A percentile compares a stretch with the other conserved stretches of the same genome.
phyloP scores from a whole-genome alignment of 352 stramenopile species.

The Pythium grandisporangium region DNA sequence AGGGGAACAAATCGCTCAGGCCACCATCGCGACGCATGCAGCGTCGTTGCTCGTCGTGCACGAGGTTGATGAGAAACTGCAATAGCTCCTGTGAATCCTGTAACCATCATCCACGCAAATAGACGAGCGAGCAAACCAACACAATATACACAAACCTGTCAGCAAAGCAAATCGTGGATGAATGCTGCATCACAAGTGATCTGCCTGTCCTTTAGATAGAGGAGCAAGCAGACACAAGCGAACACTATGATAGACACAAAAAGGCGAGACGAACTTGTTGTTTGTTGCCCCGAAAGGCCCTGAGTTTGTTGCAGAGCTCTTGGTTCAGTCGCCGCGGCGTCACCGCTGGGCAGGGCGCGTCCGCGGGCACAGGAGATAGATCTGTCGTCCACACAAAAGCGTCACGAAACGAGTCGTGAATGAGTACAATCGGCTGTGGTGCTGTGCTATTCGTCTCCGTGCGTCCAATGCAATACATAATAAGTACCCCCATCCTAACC shows the following conservation, averaged over 20 bases:
- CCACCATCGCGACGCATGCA: conserved; percentile 41
- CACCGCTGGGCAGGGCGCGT: conserved; percentile 18
- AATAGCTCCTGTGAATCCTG: conserved; percentile 81
- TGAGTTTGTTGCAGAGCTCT: conserved; percentile 45
- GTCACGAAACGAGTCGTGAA: too few species aligned
- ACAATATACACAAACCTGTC: too few species aligned
- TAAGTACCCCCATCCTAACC: conserved; percentile 9
- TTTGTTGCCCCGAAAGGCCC: conserved; percentile 62
- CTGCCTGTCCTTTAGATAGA: too few species aligned
- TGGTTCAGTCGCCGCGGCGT: conserved; percentile 43
- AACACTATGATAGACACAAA: too few species aligned
- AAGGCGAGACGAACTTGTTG: conserved; percentile 43
- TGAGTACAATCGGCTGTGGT: too few species aligned
- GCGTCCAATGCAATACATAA: not conserved
- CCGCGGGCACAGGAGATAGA: conserved; percentile 7
- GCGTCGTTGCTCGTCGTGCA: conserved; percentile 52
- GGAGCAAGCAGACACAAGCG: too few species aligned
- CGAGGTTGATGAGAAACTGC: conserved; percentile 78
- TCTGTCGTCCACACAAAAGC: conserved; percentile 7
- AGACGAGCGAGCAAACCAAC: not conserved
- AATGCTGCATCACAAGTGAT: too few species aligned
- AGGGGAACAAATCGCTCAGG: conserved; percentile 31
- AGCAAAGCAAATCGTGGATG: too few species aligned
- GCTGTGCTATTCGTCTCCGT: too few species aligned
- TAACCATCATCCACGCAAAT: not conserved